Evolutionary conservation across 805 yeast genomes (phyloP).

Genomic region (Nakazawaea ernobii): DNA sequence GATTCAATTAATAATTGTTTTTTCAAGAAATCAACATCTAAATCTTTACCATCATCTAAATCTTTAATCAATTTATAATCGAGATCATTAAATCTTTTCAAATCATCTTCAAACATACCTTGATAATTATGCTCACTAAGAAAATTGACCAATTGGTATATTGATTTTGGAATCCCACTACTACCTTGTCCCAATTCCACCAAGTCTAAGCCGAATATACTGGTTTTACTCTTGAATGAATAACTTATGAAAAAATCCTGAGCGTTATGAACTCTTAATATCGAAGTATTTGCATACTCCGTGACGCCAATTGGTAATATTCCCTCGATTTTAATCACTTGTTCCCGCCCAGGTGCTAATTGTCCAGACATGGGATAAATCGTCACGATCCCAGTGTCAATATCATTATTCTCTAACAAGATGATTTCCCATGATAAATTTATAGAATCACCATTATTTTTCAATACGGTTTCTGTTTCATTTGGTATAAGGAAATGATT

Average conservation of each 20-base stretch:
- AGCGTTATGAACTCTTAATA: slow-evolving; percentile 21
- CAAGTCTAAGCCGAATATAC: slow-evolving; percentile 4
- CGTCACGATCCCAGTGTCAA: slow-evolving; percentile 25
- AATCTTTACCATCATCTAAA: slow-evolving; percentile 10
- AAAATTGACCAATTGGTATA: slow-evolving; percentile 24
- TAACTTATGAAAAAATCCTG: slow-evolving; percentile 27
- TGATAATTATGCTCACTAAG: slow-evolving; percentile 19
- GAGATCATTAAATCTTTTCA: slow-evolving; percentile 8
- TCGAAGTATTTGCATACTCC: slow-evolving; percentile 18
- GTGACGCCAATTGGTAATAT: slow-evolving; percentile 12
- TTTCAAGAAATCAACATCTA: slow-evolving; percentile 12
- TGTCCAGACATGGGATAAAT: slow-evolving; percentile 25
- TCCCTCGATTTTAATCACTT: slow-evolving; percentile 15
- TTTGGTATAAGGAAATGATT: slow-evolving; percentile 19
- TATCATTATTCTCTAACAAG: slow-evolving; percentile 15
- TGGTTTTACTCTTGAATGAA: slow-evolving; percentile 15
- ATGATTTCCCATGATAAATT: slow-evolving; percentile 27
- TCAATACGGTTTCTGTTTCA: slow-evolving; percentile 22
- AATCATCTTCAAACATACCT: slow-evolving; percentile 21
- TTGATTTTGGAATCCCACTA: slow-evolving; percentile 23
- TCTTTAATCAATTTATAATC: slow-evolving; percentile 13
- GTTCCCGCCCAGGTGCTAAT: slow-evolving; percentile 18
- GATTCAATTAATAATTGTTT: slow-evolving; percentile 15
- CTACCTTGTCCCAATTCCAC: neutral
- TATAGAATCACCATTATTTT: slow-evolving; percentile 27